These are phyloP conservation scores for Venustampulla echinocandica DNA, from an alignment of 495 filamentous ascomycete genomes.

Conservation along the genomic window DNA sequence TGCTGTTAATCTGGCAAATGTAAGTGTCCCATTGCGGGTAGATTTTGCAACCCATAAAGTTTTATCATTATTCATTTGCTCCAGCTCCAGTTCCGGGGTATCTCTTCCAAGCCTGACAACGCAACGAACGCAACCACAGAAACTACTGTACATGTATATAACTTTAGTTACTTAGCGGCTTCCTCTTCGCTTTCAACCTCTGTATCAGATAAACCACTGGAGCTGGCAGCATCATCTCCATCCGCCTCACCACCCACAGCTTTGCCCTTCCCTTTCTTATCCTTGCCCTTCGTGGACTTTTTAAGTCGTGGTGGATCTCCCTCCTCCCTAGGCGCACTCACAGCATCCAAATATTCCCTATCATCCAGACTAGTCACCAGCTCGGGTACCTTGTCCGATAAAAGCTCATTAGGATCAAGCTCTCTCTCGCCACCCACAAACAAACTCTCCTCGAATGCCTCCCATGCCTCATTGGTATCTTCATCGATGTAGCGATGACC, in stretches of 20 bases:
- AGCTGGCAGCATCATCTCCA: not conserved
- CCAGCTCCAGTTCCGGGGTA: too few relatives aligned
- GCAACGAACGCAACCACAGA: too few relatives aligned
- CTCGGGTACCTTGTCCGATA: conserved; percentile 29
- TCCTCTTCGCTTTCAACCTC: conserved; percentile 4
- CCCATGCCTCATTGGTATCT: conserved; percentile 55
- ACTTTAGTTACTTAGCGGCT: too few relatives aligned
- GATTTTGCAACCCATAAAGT: too few relatives aligned
- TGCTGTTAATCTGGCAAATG: too few relatives aligned
- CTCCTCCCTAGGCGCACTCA: conserved; percentile 45
- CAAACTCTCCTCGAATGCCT: conserved; percentile 46
- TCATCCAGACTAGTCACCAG: conserved; percentile 45
- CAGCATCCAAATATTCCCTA: conserved; percentile 53
- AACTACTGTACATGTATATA: too few relatives aligned
- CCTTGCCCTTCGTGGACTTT: conserved; percentile 29
- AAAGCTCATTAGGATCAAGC: conserved; percentile 1
- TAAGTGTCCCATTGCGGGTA: too few relatives aligned
- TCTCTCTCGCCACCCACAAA: conserved; percentile 33
- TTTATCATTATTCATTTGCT: too few relatives aligned
- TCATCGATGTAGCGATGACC: conserved; percentile 58
- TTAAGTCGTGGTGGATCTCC: conserved; percentile 34
- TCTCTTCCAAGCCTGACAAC: conserved; percentile 5
- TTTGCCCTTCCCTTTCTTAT: conserved; percentile 22
- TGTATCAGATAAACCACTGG: conserved; percentile 9
- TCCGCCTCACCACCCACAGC: conserved; percentile 5